Evolutionary conservation across 1,284 basidiomycete genomes (phyloP), one percentile per base, ranked within the genome.

Genomic region (Ustilago trichophora): DNA sequence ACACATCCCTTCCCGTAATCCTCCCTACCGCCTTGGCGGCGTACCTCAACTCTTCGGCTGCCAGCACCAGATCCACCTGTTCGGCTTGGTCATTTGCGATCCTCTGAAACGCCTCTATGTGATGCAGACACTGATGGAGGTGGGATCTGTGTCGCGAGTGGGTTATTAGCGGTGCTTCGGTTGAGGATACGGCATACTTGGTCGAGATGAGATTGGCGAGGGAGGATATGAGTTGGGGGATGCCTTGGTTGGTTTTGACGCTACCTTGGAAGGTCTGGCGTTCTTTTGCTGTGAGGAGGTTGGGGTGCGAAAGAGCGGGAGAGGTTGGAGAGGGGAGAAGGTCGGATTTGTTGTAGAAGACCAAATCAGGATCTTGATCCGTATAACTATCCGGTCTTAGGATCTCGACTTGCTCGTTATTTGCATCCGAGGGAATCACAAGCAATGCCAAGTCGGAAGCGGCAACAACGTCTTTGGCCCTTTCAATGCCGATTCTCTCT

Each of bases 31-130:
- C 87, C 53, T 87, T 86, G 0, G 90, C 88, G 3, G 91, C 92
- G 77, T 91, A 91, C 18, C 92, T 87, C 32, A 94, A 83, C 76
- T 92, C 91, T 79, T 94, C 92, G 0, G 91, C 91, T 3, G 87
- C 90, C 10, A 91, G 80, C 2, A 93, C 90, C 5, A 92, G 83
- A 55, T 91, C 89, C 12, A 49, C n/a, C n/a, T n/a, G n/a, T n/a
- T n/a, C n/a, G 19, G 12, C 35, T 22, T 10, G 26, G 88, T 12
- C 47, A 5, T 89, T 82, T 75, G 47, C 59, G 0, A 53, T 22
- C 7, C 9, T 6, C n/a, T 41, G 38, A 9, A 68, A 68, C 1
- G 19, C 16, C 6, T 34, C 18, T 15, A 92, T 91, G 2, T 88
- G 87, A 27, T 87, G 84, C 7, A 93, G 80, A 70, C 89, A 89